Conservation (phyloP, 225 moss, liverwort and hornwort species). For the Physcomitrellopsis africana region DNA sequence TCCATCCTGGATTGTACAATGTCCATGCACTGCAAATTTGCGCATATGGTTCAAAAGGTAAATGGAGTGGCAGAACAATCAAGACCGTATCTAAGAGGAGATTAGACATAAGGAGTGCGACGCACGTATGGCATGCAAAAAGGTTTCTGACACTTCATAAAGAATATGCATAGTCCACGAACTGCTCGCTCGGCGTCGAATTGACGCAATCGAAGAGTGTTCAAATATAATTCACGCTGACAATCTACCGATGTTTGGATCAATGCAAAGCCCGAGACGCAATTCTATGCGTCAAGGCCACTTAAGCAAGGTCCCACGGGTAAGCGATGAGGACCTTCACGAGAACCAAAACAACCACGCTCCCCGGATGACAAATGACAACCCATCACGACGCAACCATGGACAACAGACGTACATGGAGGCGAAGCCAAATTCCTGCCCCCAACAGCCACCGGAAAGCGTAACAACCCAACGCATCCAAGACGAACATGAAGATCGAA, state of each 20-base stretch:
- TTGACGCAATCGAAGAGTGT: slow-evolving; percentile 16
- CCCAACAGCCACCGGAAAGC: slow-evolving; percentile 1
- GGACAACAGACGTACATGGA: not conserved
- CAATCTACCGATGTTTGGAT: slow-evolving; percentile 8
- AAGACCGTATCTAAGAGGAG: not conserved
- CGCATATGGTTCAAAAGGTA: not conserved
- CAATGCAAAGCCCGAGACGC: slow-evolving; percentile 35
- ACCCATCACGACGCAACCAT: slow-evolving; percentile 17
- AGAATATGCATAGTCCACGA: not conserved
- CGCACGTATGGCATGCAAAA: not conserved
- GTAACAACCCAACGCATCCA: slow-evolving; percentile 4
- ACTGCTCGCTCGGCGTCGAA: not conserved
- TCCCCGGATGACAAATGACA: not conserved
- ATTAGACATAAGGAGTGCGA: not conserved
- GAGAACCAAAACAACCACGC: not conserved
- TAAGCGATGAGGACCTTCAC: not conserved
- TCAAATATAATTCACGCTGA: slow-evolving; percentile 13
- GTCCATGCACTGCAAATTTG: slow-evolving; percentile 3
- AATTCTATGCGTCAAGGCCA: slow-evolving; percentile 33
- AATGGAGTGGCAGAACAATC: not conserved
- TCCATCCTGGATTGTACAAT: slow-evolving; percentile 22
- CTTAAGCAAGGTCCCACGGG: slow-evolving; percentile 11
- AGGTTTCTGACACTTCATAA: not conserved
- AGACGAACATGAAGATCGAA: slow-evolving; percentile 10
- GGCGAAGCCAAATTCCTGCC: not conserved